A percentile compares a stretch with the other conserved stretches of the same genome.
Conservation (phyloP, 1,284 basidiomycete species). For the Sporisorium iseilematis-ciliati region DNA sequence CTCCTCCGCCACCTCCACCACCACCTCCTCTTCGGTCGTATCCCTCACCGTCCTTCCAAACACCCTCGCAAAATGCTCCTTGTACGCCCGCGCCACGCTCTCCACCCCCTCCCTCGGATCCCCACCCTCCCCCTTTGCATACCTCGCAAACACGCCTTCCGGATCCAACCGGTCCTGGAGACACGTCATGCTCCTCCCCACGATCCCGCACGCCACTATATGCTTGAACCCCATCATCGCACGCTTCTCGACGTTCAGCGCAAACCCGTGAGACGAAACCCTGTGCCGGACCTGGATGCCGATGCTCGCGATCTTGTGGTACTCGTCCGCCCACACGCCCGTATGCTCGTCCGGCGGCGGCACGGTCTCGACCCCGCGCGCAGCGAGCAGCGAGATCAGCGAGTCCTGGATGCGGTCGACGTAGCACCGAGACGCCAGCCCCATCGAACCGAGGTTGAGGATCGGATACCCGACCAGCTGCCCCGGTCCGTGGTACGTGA, state of each 20-base stretch:
- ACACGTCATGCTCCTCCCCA: constrained; percentile 80
- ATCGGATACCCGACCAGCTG: constrained; percentile 96
- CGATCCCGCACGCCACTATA: constrained; percentile 91
- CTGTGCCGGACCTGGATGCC: constrained; percentile 96
- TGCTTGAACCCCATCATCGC: constrained; percentile 82
- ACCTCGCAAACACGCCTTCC: constrained; percentile 12
- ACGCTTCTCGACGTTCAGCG: constrained; percentile 87
- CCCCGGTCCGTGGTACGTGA: constrained; percentile 97
- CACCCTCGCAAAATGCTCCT: constrained; percentile 24
- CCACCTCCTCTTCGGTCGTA: constrained; percentile 13
- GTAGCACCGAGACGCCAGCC: constrained; percentile 76
- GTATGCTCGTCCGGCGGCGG: constrained; percentile 60
- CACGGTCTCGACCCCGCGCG: constrained; percentile 71
- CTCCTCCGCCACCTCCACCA: constrained; percentile 11
- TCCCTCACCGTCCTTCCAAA: constrained; percentile 21
- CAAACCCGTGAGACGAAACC: constrained; percentile 93
- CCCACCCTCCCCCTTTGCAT: not conserved
- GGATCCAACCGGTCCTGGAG: constrained; percentile 51
- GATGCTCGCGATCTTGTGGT: constrained; percentile 88
- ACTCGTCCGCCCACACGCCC: constrained; percentile 64
- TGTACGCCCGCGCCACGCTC: constrained; percentile 11
- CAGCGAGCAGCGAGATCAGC: constrained; percentile 75
- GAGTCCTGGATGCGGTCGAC: constrained; percentile 79
- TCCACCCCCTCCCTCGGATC: constrained; percentile 8
- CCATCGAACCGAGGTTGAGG: constrained; percentile 79